Evolutionary conservation across 768 basidiomycete genomes (phyloP), one percentile per base, ranked within the genome.

Genomic region (Suillus lakei): DNA sequence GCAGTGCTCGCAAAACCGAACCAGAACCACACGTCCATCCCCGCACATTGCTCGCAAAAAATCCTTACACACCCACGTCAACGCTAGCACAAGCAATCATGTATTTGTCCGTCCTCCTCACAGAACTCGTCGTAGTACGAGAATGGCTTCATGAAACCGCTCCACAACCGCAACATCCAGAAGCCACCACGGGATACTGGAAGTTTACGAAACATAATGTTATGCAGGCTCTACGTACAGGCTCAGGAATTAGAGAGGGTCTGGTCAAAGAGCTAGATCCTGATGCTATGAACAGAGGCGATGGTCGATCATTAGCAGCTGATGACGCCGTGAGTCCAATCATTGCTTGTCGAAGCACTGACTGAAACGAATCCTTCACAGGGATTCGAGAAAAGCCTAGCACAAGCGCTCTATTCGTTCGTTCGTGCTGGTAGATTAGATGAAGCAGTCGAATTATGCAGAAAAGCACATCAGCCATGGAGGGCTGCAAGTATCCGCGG

Each of bases 401-500:
- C 88, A 0, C 89, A 94, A 68, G 87, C 91, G 0, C 74, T 99
- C 26, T 97, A 92, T 76, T 86, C 89, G 30, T 90, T 91, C 67
- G 83, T 98, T 3, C 88, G 96, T 46, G 89, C 91, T 6, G 96
- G 96, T n/a, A 81, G 89, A 65, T 76, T 97, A 34, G 92, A 92
- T 13, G 90, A 93, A 13, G 97, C 96, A 0, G 81, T 96, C 5
- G 90, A 93, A 39, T 78, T 95, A 21, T 96, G 94, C 73, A 81
- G 89, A 68, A 88, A 87, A 70, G 91, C 91, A 0, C 90, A 95
- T 67, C 93, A 96, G 68, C 91, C 94, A 0, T 98, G 96, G 97
- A 84, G 95, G 28, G 94, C 95, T 3, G 95, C 96, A 2, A 92
- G 89, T 63, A 86, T 99, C 50, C 88, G 92, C 7, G 97, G 97